Conservation (phyloP, 2,329 filamentous ascomycete genomes). For the Xylaria sp. region DNA sequence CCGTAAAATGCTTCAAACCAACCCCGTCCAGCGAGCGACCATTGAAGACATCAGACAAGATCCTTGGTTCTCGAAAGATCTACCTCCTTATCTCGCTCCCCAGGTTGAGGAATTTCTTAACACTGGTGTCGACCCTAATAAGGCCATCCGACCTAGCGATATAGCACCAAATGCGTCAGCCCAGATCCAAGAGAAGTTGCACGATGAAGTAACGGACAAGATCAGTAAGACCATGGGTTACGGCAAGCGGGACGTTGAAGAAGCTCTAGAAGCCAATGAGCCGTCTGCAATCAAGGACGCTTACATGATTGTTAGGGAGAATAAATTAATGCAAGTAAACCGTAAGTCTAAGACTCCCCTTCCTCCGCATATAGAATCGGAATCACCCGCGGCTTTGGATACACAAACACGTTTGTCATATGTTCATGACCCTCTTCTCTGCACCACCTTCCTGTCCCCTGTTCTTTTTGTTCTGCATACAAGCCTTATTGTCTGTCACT, state of each 20-base stretch:
- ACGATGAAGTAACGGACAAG: conserved; percentile 91
- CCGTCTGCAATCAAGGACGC: conserved; percentile 98
- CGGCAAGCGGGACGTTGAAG: conserved; percentile 90
- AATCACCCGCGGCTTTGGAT: background rate
- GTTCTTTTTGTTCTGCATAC: background rate
- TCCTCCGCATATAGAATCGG: background rate
- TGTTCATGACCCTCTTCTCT: background rate
- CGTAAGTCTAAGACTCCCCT: conserved; percentile 63
- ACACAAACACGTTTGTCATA: conserved; percentile 3
- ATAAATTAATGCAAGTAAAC: conserved; percentile 94
- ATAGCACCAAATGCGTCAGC: conserved; percentile 80
- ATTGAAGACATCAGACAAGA: conserved; percentile 93
- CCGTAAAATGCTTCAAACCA: conserved; percentile 92
- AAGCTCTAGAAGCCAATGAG: conserved; percentile 88
- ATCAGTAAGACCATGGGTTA: conserved; percentile 99
- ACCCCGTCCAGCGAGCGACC: conserved; percentile 91
- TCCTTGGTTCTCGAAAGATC: conserved; percentile 88
- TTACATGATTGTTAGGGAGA: conserved; percentile 96
- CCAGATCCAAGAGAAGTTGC: conserved; percentile 85
- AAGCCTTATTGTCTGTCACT: background rate
- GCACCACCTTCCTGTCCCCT: background rate
- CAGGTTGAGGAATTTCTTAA: conserved; percentile 92
- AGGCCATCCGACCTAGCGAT: conserved; percentile 82
- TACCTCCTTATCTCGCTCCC: conserved; percentile 84
- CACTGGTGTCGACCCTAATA: conserved; percentile 91